Percentiles rank a stretch among this genome's conserved stretches.
Conservation (phyloP, 176 grass and related monocot species). For the Alopecurus myosuroides region DNA sequence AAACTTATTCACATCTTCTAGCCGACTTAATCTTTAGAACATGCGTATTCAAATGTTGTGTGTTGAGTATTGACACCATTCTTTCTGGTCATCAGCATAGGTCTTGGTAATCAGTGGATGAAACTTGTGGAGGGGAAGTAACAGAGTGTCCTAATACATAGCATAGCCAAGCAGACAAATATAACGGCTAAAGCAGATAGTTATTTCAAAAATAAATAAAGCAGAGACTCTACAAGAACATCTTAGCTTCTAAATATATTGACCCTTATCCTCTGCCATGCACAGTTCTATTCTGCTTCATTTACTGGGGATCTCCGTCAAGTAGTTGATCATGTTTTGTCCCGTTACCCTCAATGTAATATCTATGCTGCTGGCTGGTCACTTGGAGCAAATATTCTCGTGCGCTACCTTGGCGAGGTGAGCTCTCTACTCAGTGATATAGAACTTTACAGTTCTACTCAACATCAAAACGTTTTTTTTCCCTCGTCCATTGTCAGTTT, state of each 20-base stretch:
- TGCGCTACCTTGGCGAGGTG: conserved; percentile 91
- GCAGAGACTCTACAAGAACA: not conserved
- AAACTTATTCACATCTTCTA: not conserved
- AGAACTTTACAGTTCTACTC: not conserved
- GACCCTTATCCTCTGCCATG: conserved; percentile 21
- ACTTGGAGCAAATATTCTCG: conserved; percentile 99
- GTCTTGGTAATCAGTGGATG: not conserved
- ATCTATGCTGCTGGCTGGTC: conserved; percentile 91
- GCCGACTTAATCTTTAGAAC: not conserved
- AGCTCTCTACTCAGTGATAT: conserved; percentile 8
- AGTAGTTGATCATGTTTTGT: conserved; percentile 60
- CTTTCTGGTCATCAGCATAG: not conserved
- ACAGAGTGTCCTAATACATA: not conserved
- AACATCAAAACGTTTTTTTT: not conserved
- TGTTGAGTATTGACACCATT: not conserved
- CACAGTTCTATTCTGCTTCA: conserved; percentile 92
- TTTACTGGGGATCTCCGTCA: conserved; percentile 87
- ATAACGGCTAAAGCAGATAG: not conserved
- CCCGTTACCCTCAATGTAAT: conserved; percentile 58
- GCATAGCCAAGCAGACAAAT: not conserved
- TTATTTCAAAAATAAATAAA: not conserved
- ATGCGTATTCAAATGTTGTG: not conserved
- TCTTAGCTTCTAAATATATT: not conserved
- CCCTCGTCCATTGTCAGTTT: not conserved
- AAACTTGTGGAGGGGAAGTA: not conserved